Evolutionary conservation across 345 rosid genomes (phyloP).

Genomic region (Trapa bicornis): DNA sequence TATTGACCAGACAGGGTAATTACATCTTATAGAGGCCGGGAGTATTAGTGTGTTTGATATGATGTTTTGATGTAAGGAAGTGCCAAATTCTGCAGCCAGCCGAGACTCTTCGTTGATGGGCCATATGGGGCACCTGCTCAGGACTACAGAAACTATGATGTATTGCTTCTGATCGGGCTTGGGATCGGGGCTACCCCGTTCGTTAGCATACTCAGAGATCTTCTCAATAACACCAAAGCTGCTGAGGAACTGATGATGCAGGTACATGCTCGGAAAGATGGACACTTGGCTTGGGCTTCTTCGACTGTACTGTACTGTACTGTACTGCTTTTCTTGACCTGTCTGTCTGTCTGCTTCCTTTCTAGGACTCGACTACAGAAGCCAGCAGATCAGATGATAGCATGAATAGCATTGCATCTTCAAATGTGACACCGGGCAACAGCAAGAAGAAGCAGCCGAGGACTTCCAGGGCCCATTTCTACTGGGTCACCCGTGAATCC

Average conservation of each 20-base stretch:
- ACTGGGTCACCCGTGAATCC: conserved; percentile 94
- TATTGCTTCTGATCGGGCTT: conserved; percentile 82
- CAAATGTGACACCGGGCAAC: conserved; percentile 23
- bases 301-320: too few species aligned
- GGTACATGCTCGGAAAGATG: background rate
- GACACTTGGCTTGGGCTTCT: too few species aligned
- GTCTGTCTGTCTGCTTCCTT: too few species aligned
- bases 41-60: background rate
- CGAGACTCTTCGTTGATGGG: conserved; percentile 64
- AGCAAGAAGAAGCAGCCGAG: conserved; percentile 43
- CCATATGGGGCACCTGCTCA: conserved; percentile 98
- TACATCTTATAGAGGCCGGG: background rate
- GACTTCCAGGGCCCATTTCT: conserved; percentile 71
- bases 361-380: conserved; percentile 53
- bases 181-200: conserved; percentile 99
- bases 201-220: conserved; percentile 84
- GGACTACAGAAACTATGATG: conserved; percentile 80
- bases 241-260: conserved; percentile 44
- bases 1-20: conserved; percentile 36
- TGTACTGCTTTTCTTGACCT: too few species aligned
- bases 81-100: conserved; percentile 42
- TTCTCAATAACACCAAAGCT: conserved; percentile 51
- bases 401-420: conserved; percentile 57
- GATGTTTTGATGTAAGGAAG: background rate
- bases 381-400: conserved; percentile 55